phyloP scores from a whole-genome alignment of 2,329 filamentous ascomycete species.

The Cytospora chrysosperma region DNA sequence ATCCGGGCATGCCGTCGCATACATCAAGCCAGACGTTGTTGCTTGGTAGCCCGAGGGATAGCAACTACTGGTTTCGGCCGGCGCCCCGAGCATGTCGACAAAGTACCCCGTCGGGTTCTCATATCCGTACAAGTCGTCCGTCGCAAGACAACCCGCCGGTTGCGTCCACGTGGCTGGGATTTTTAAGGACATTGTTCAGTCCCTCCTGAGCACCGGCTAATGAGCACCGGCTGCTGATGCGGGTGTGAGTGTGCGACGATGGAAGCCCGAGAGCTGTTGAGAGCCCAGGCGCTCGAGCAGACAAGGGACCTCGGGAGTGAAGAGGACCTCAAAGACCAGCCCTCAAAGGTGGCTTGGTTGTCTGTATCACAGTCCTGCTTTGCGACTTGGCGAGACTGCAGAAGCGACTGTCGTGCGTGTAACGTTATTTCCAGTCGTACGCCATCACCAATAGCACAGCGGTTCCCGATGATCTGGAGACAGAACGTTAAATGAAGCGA shows the following conservation, averaged over 20 bases:
- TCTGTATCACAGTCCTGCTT: no score
- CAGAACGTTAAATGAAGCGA: no score
- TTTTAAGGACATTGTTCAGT: background rate
- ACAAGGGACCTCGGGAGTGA: no score
- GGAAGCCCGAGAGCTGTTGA: background rate
- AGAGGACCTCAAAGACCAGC: no score
- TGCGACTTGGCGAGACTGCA: no score
- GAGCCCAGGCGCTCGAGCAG: no score
- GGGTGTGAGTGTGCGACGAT: background rate
- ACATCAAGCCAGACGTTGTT: background rate
- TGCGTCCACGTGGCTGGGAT: background rate
- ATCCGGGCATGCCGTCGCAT: background rate
- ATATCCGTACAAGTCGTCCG: background rate
- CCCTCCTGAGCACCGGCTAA: background rate
- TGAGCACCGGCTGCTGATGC: background rate
- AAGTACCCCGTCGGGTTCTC: background rate
- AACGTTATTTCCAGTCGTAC: no score
- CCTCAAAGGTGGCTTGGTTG: no score
- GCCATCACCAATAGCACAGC: no score
- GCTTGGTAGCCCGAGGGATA: background rate
- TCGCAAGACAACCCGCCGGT: background rate
- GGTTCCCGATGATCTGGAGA: no score
- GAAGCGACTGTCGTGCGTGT: no score
- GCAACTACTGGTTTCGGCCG: background rate
- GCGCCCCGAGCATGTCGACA: background rate